Base-by-base conservation (phyloP, 2,329 filamentous ascomycete genomes). In the Cadophora sp. region DNA sequence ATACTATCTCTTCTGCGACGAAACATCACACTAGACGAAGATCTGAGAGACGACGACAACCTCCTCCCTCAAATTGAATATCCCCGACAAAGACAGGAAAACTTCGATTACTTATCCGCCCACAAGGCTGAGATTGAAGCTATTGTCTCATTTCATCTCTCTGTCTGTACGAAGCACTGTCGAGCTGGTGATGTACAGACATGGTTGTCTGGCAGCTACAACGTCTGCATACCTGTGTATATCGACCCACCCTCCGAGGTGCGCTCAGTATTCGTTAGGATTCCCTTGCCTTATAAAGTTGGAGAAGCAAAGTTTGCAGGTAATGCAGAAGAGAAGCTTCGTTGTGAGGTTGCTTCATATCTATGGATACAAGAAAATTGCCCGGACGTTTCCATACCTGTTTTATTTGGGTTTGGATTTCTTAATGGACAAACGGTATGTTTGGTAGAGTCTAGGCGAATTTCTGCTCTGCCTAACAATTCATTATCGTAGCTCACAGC, bases 271-370 rank as follows among this genome's bases (percentile, higher is more conserved):
- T 78, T 59, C 78, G 59, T 68, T 61, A 24, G 75, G 14, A 75
- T 76, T 64, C 72, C 78, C 55, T 67, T 78, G 62, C 76, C 76
- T 47, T 76, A 76, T 27, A 78, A 77, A 59, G 66, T 80, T 13
- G 81, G 80, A 5, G 80, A 82, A 61, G 60, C 62, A 6, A 70
- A 59, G 8, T 68, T 74, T 62, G 79, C 79, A 6, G 81, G 80
- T 13, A 81, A 77, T 45, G 74, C 77, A 11, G 79, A 83, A 47
- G 80, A 83, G 73, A 83, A 83, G 73, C 27, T 82, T 1, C 67
- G 74, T 9, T 73, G 73, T 63, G 80, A 82, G 72, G 78, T 75
- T 20, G 79, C 75, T 1, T 78, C 79, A 0, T 82, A 79, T 68
- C 71, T 76, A 24, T 81, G 77, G 78, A 69, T 81, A 4, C 71